These are phyloP conservation scores for Phytophthora fragariaefolia DNA, from an alignment of 352 stramenopile species.

Conservation along the genomic window DNA sequence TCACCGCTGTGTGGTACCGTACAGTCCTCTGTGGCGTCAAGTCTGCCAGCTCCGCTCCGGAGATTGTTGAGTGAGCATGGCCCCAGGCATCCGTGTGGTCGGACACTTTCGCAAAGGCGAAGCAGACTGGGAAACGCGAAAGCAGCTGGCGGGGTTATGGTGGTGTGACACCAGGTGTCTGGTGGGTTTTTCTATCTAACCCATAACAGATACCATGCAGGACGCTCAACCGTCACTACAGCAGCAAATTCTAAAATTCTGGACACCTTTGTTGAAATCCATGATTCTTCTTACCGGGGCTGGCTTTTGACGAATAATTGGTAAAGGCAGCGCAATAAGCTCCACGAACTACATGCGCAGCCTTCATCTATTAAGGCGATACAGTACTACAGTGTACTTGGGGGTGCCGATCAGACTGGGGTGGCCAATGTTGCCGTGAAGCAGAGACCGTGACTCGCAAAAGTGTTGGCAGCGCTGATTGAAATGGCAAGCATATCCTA, in stretches of 20 bases:
- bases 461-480: slow-evolving; percentile 28
- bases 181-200: not conserved
- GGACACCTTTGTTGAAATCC: no score
- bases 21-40: slow-evolving; percentile 14
- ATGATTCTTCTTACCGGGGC: no score
- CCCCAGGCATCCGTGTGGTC: slow-evolving; percentile 8
- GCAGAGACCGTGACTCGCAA: slow-evolving; percentile 6
- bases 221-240: no score
- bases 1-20: slow-evolving; percentile 2
- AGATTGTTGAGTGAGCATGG: slow-evolving; percentile 23
- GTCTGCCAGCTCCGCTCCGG: slow-evolving; percentile 9
- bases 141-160: not conserved
- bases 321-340: no score
- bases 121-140: not conserved
- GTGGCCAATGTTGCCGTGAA: no score
- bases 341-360: no score
- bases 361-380: no score
- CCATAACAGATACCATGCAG: not conserved
- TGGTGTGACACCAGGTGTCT: no score
- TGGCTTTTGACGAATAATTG: no score
- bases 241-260: no score
- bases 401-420: no score
- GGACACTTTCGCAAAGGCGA: not conserved
- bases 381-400: no score
- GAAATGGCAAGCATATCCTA: slow-evolving; percentile 15